Percentiles rank a stretch among this genome's conserved stretches.
Evolutionary conservation across 164 flowering plant genomes (phyloP).

Genomic region (Cinnamomum chago): DNA sequence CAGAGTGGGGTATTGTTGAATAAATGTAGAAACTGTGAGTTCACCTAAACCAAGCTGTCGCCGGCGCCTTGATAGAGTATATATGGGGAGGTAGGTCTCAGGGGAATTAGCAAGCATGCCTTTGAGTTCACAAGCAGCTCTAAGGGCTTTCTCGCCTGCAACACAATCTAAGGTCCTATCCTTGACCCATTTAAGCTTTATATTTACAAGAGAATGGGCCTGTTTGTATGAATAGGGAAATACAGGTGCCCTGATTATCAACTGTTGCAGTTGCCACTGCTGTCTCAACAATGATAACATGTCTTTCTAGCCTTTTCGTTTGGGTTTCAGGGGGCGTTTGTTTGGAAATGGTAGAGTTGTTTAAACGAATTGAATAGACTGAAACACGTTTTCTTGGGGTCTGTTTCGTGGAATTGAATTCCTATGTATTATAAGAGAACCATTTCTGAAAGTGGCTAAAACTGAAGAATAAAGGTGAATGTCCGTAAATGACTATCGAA

Average conservation of each 20-base stretch:
- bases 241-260: too few species aligned
- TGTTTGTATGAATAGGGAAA: constrained; percentile 17
- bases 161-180: constrained; percentile 63
- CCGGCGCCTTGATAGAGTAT: constrained; percentile 40
- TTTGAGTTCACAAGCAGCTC: constrained; percentile 56
- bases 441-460: too few species aligned
- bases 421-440: too few species aligned
- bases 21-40: constrained; percentile 63
- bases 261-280: not conserved
- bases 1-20: constrained; percentile 67
- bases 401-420: too few species aligned
- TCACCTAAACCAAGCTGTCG: constrained; percentile 55
- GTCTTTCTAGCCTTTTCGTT: not conserved
- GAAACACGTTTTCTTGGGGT: too few species aligned
- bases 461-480: too few species aligned
- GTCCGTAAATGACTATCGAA: too few species aligned
- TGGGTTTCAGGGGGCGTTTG: too few species aligned
- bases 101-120: constrained; percentile 48
- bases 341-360: too few species aligned
- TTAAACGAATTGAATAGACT: too few species aligned
- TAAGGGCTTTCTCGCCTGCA: constrained; percentile 47
- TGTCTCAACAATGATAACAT: not conserved
- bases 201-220: constrained; percentile 54
- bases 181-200: constrained; percentile 89
- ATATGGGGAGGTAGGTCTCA: constrained; percentile 40